Base-by-base conservation (phyloP, 805 yeast genomes). In the Cyberlindnera misumaiensis region DNA sequence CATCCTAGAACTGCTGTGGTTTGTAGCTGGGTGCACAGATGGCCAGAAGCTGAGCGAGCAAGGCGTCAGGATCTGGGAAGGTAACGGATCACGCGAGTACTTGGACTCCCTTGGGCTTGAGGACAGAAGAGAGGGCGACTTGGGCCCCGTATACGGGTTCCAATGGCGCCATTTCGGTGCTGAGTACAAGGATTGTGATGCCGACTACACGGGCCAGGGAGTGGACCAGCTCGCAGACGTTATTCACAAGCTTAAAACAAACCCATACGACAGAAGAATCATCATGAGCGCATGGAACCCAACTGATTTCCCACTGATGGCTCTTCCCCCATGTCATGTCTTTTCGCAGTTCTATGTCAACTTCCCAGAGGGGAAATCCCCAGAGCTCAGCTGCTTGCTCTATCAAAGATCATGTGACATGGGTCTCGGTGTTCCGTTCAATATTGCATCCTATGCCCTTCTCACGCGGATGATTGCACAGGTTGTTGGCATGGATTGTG, bases 111-210 rank as follows among this genome's bases (percentile, higher is more conserved):
- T 88, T 28, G 98, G 97, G 1, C 71, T 93, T 33, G 71, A 72
- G 0, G 69, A 83, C 42, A 78, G 96, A 56, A 69, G 88, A 42
- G 96, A 78, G 52, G 97, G 97, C 39, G 99, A 93, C 63, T 62
- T 93, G 50, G 99, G 99, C 1, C 98, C 99, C 2, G 97, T 93
- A 3, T 93, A 93, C 59, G 99, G 99, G 0, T 93, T 93, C 65
- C 99, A 93, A 62, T 93, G 99, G 99, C 78, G 99, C 53, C 98
- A 93, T 62, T 93, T 93, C 60, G 98, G 98, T 32, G 98, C 99
- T 5, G 78, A 84, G 48, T 93, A 93, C 59, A 68, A 55, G 25
- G 88, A 87, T 39, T 86, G 96, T 55, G 88, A 90, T 43, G 72
- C 89, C 3, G 94, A 93, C 56, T 93, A 93, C 56, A 57, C 82